These are phyloP conservation scores for Beauveria sp. DNA, from an alignment of 2,329 filamentous ascomycete species.

Conservation along the genomic window DNA sequence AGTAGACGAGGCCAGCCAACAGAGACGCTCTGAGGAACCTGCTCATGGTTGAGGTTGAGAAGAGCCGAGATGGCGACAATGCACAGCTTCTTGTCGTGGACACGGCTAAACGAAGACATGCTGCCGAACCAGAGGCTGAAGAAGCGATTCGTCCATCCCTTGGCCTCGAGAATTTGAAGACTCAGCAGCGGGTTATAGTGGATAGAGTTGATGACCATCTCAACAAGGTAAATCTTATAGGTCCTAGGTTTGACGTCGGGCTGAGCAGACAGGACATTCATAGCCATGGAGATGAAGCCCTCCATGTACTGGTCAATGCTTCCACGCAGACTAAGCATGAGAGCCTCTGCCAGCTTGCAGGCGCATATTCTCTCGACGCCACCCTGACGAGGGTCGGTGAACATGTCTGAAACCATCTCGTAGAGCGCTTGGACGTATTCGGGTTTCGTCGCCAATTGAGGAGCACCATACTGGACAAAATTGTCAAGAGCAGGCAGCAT, in stretches of 20 bases:
- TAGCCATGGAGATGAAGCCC: constrained; percentile 82
- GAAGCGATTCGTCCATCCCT: constrained; percentile 97
- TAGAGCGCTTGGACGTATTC: constrained; percentile 82
- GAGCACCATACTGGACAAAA: constrained; percentile 87
- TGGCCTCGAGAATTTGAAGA: constrained; percentile 79
- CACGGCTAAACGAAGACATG: constrained; percentile 86
- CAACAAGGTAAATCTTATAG: constrained; percentile 93
- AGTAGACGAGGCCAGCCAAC: constrained; percentile 91
- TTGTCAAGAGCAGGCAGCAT: constrained; percentile 98
- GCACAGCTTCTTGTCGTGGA: constrained; percentile 98
- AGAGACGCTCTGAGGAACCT: constrained; percentile 86
- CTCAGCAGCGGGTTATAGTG: constrained; percentile 91
- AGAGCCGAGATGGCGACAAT: constrained; percentile 88
- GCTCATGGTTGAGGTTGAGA: constrained; percentile 67
- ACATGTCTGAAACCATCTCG: constrained; percentile 93
- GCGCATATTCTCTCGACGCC: constrained; percentile 94
- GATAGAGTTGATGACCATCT: constrained; percentile 96
- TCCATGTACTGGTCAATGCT: constrained; percentile 83
- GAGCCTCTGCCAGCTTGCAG: constrained; percentile 92
- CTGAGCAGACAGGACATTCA: constrained; percentile 63
- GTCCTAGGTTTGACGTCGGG: constrained; percentile 82
- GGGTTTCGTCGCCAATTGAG: constrained; percentile 72
- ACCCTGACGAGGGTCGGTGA: constrained; percentile 83
- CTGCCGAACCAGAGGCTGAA: constrained; percentile 97
- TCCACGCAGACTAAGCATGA: constrained; percentile 91